Evolutionary conservation across 768 basidiomycete genomes (phyloP), one percentile per base, ranked within the genome.

Genomic region (Tulasnella sp.): DNA sequence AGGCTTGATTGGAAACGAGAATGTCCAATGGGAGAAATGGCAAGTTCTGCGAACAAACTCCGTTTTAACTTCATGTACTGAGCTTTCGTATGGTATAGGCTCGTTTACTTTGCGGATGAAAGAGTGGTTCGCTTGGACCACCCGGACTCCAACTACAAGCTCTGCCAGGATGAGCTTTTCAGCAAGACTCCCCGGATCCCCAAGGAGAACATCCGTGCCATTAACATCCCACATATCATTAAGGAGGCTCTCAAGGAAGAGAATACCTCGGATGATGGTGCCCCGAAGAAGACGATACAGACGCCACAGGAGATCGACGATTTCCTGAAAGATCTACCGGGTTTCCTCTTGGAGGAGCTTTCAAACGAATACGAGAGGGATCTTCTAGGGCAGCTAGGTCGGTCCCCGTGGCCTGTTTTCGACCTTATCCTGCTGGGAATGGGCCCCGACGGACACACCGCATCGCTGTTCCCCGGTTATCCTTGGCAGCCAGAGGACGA

Each of bases 391-490:
- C 37, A 37, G 37, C 37, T 37, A 37, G 37, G 37, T 37, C 37
- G 37, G 2, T 37, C 97, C 24, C 93, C 96, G 81, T 99, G 98
- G 90, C 98, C 98, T 82, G 89, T 98, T 76, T 99, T 99, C 86
- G 98, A 99, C 85, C 91, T 99, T 85, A 94, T 99, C 87, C 91
- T 99, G 69, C 93, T 99, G 76, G 98, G 98, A 75, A 92, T 97
- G 90, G 98, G 98, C 41, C 95, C 94, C 7, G 98, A 98, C 85
- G 97, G 97, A n/a, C 98, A 99, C 88, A 99, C 97, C 60, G 96
- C 94, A 81, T 96, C 95, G 9, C 92, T 99, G 83, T 99, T 99
- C 91, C 98, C 98, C 14, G 94, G 90, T n/a, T 97, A 99, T 84
- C 87, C 86, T 48, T 90, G 98, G 50, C 90, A 99, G 75, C 81